A percentile compares a stretch with the other conserved stretches of the same genome.
Evolutionary conservation across 1,139 yeast genomes (phyloP).

Genomic region (Nadsonia commutata): DNA sequence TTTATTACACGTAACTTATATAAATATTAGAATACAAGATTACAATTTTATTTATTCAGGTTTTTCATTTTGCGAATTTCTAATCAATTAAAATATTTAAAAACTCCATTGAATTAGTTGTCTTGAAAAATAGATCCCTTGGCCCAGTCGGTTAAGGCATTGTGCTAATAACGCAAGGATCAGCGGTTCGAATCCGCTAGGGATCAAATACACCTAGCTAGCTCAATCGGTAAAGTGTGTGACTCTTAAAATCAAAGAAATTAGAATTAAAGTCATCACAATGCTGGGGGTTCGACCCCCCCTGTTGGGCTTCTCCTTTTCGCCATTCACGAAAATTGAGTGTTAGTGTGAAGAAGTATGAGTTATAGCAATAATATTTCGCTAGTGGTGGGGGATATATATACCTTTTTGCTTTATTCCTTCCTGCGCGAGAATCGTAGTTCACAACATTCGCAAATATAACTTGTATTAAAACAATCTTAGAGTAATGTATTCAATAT

Average conservation of each 20-base stretch:
- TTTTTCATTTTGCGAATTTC: not conserved
- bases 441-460: no score
- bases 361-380: no score
- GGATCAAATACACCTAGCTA: not conserved
- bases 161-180: slow-evolving; percentile 1
- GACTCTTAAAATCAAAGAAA: not conserved
- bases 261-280: not conserved
- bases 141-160: slow-evolving; percentile 1
- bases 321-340: no score
- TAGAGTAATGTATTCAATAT: no score
- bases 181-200: slow-evolving; percentile 1
- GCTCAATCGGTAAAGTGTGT: not conserved
- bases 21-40: no score
- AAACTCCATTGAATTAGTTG: not conserved
- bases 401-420: no score
- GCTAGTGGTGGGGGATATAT: no score
- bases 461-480: no score
- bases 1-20: not conserved
- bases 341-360: no score
- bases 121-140: not conserved
- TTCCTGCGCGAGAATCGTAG: no score
- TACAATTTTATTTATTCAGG: not conserved
- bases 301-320: not conserved
- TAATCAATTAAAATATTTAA: not conserved
- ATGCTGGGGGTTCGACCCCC: slow-evolving; percentile 1